A percentile compares a stretch with the other conserved stretches of the same genome.
phyloP scores from a whole-genome alignment of 208 protist species.

The Trypanosoma cruzi region DNA sequence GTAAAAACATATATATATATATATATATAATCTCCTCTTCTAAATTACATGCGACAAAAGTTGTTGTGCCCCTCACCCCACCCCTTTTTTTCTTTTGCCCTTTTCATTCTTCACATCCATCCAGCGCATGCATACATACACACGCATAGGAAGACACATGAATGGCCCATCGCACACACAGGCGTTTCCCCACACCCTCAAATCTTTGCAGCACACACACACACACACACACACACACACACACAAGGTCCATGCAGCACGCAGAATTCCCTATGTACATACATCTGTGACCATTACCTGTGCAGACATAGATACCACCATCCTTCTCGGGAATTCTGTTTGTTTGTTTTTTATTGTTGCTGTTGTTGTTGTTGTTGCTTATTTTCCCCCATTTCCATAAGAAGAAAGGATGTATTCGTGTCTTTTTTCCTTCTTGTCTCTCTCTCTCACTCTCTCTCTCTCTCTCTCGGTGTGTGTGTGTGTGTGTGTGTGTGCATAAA shows the following conservation, averaged over 20 bases:
- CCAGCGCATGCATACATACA: background rate
- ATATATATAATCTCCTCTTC: too few relatives aligned
- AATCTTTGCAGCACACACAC: background rate
- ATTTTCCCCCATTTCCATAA: background rate
- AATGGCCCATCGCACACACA: background rate
- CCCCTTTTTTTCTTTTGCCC: slow-evolving; percentile 1
- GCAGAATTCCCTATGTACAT: background rate
- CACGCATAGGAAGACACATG: background rate
- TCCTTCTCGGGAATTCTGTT: background rate
- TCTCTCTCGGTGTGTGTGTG: too few relatives aligned
- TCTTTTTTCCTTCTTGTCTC: too few relatives aligned
- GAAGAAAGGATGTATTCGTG: background rate
- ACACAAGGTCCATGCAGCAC: background rate
- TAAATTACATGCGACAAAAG: background rate
- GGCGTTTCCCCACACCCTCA: background rate
- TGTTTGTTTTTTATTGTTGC: background rate
- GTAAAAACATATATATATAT: too few relatives aligned
- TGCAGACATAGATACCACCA: background rate
- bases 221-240: background rate
- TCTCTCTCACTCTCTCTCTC: too few relatives aligned
- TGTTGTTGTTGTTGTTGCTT: slow-evolving; percentile 14
- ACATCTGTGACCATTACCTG: background rate
- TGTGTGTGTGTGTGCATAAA: background rate
- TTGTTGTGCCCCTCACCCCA: background rate
- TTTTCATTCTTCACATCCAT: background rate